Evolutionary conservation across 371 early-diverging fungal species (phyloP).

Genomic region (Apophysomyces elegans): DNA sequence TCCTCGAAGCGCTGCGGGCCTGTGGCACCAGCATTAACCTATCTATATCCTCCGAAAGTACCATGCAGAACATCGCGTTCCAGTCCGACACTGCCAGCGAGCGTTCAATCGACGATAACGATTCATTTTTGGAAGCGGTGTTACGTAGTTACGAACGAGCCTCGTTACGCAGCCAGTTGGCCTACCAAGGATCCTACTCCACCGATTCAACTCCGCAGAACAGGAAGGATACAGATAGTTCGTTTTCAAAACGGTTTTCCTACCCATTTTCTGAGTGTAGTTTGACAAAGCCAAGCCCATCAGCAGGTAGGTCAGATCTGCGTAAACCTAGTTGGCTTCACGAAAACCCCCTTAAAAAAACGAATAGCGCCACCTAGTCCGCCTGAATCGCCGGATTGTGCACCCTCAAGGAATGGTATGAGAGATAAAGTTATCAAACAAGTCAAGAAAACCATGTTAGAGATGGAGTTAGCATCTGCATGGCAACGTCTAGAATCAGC

Average conservation of each 20-base stretch:
- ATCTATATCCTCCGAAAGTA: neutral
- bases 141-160: neutral
- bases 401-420: neutral
- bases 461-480: constrained; percentile 17
- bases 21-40: neutral
- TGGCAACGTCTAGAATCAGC: constrained; percentile 14
- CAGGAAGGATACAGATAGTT: neutral
- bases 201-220: too few relatives aligned
- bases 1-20: neutral
- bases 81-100: constrained; percentile 1
- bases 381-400: neutral
- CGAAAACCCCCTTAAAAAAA: neutral
- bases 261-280: neutral
- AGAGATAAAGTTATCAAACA: neutral
- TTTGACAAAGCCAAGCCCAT: too few relatives aligned
- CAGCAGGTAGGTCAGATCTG: too few relatives aligned
- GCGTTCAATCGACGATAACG: neutral
- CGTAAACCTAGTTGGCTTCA: neutral
- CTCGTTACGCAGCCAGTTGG: neutral
- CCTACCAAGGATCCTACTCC: neutral
- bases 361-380: neutral
- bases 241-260: neutral
- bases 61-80: neutral
- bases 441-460: neutral
- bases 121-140: constrained; percentile 4